phyloP scores from a whole-genome alignment of 345 rosid genomes.

The Alliaria petiolata region DNA sequence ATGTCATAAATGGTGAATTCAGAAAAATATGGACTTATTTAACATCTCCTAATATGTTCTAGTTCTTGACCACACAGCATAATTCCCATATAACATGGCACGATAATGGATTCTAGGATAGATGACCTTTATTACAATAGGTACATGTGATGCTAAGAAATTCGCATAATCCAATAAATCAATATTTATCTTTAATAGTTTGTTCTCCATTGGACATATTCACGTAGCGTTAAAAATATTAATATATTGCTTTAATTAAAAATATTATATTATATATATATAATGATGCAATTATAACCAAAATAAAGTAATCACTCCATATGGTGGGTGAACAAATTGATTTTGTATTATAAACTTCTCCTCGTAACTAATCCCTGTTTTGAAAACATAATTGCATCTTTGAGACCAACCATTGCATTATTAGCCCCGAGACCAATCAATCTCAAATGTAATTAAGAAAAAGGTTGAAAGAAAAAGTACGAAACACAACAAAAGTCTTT shows the following conservation, averaged over 20 bases:
- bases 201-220: too few species aligned
- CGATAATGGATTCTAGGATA: too few species aligned
- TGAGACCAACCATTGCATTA: not conserved
- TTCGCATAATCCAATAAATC: too few species aligned
- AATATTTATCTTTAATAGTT: too few species aligned
- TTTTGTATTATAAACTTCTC: not conserved
- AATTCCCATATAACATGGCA: too few species aligned
- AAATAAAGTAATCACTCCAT: conserved; percentile 3
- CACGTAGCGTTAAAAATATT: not conserved
- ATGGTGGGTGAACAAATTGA: not conserved
- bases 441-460: not conserved
- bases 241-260: not conserved
- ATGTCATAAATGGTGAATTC: too few species aligned
- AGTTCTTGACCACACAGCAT: too few species aligned
- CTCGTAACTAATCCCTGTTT: not conserved
- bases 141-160: too few species aligned
- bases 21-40: too few species aligned
- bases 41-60: too few species aligned
- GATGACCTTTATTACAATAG: too few species aligned
- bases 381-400: conserved; percentile 15
- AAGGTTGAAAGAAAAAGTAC: not conserved
- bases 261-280: not conserved
- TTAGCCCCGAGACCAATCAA: not conserved
- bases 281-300: not conserved
- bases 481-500: conserved; percentile 15